phyloP scores from a whole-genome alignment of 805 yeast species.

The Priceomyces medius region DNA sequence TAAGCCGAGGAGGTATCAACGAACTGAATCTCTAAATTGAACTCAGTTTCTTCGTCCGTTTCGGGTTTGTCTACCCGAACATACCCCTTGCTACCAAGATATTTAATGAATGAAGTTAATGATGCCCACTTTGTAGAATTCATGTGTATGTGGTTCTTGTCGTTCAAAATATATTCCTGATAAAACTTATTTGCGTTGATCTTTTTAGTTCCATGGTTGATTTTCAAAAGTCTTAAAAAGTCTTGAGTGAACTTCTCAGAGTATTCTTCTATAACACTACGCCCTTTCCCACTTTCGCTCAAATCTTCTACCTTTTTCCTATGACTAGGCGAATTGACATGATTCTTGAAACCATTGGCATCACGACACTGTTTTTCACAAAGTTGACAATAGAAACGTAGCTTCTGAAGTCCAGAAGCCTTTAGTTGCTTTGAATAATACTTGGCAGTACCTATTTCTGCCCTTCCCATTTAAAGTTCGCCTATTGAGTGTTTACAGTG shows the following conservation, averaged over 20 bases:
- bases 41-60: conserved; percentile 30
- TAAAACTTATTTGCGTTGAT: conserved; percentile 83
- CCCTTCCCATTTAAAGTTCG: conserved; percentile 22
- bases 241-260: conserved; percentile 59
- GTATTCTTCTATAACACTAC: conserved; percentile 54
- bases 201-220: conserved; percentile 77
- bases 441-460: conserved; percentile 52
- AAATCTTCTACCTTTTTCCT: conserved; percentile 46
- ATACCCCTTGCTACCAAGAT: conserved; percentile 55
- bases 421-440: conserved; percentile 73
- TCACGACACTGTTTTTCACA: conserved; percentile 95
- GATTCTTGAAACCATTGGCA: conserved; percentile 92
- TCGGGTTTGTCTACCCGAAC: conserved; percentile 46
- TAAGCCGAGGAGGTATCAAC: conserved; percentile 21
- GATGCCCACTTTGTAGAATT: conserved; percentile 82
- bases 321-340: conserved; percentile 80
- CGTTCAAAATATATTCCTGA: conserved; percentile 76
- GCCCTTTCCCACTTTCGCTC: conserved; percentile 40
- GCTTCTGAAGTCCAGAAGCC: conserved; percentile 80
- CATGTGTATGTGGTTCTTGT: conserved; percentile 84
- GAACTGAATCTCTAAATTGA: conserved; percentile 32
- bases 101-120: conserved; percentile 63
- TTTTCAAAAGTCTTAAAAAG: conserved; percentile 60
- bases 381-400: conserved; percentile 85
- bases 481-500: no score